Conservation (phyloP, 1,284 basidiomycete species). For the Pseudomicrostroma phylloplanum region DNA sequence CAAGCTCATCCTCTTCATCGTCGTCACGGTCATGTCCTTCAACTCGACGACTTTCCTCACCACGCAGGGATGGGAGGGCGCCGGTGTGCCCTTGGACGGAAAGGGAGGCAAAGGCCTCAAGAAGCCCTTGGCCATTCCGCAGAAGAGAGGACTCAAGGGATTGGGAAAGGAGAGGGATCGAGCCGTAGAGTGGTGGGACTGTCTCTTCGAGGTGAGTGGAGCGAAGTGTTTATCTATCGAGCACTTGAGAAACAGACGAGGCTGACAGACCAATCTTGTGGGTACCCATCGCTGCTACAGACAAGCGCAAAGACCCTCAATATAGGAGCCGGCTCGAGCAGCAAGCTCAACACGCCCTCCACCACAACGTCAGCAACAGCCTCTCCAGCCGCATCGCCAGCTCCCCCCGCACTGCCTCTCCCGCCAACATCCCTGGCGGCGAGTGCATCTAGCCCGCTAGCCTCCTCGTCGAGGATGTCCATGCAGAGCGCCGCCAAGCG, state of each 20-base stretch:
- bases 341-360: too few species aligned
- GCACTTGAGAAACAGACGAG: background rate
- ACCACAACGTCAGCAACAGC: conserved; percentile 14
- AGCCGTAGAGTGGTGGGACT: conserved; percentile 50
- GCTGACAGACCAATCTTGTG: background rate
- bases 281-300: conserved; percentile 10
- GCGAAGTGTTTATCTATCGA: background rate
- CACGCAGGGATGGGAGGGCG: conserved; percentile 44
- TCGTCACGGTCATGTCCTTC: conserved; percentile 34
- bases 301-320: conserved; percentile 38
- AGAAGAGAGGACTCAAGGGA: conserved; percentile 42
- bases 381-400: background rate
- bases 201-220: conserved; percentile 38
- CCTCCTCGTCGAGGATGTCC: conserved; percentile 21
- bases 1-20: too few species aligned
- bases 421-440: conserved; percentile 13
- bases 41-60: conserved; percentile 37
- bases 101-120: conserved; percentile 42
- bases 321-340: conserved; percentile 8
- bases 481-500: conserved; percentile 38
- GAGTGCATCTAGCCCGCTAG: conserved; percentile 1
- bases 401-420: conserved; percentile 13
- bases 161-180: conserved; percentile 47
- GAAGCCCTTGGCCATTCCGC: conserved; percentile 44
- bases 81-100: conserved; percentile 44